Evolutionary conservation across 1,284 basidiomycete genomes (phyloP).

Genomic region (Cryptococcus hybrid): DNA sequence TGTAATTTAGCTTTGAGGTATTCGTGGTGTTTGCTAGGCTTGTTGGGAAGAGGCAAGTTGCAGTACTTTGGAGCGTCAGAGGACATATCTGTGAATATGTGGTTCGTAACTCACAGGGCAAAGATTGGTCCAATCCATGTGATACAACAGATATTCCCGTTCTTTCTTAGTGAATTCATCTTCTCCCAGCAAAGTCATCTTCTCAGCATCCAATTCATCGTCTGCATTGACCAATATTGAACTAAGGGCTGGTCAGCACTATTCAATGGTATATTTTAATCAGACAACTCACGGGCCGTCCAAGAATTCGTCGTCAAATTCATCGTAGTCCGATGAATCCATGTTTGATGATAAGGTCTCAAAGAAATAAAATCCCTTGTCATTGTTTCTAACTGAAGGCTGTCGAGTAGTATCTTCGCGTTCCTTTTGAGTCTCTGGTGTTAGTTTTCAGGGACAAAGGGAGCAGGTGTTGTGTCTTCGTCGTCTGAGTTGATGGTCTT

Average conservation of each 20-base stretch:
- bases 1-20: constrained; percentile 6
- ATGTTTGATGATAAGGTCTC: constrained; percentile 2
- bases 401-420: too few relatives aligned
- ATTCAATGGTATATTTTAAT: neutral
- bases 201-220: constrained; percentile 7
- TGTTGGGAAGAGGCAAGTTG: constrained; percentile 20
- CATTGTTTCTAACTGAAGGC: neutral
- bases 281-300: constrained; percentile 6
- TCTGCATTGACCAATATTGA: constrained; percentile 2
- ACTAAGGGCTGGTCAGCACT: neutral
- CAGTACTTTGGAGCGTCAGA: constrained; percentile 15
- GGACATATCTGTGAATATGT: neutral
- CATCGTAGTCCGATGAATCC: constrained; percentile 1
- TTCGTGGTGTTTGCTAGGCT: constrained; percentile 14
- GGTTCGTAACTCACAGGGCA: constrained; percentile 14
- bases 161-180: neutral
- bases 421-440: too few relatives aligned
- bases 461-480: neutral
- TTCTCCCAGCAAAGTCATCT: neutral
- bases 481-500: neutral
- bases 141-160: neutral
- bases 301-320: constrained; percentile 5
- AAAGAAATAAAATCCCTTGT: constrained; percentile 7
- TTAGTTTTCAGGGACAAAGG: too few relatives aligned
- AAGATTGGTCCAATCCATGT: constrained; percentile 1